phyloP scores from a whole-genome alignment of 768 basidiomycete genomes.

The Podaxis sp. region DNA sequence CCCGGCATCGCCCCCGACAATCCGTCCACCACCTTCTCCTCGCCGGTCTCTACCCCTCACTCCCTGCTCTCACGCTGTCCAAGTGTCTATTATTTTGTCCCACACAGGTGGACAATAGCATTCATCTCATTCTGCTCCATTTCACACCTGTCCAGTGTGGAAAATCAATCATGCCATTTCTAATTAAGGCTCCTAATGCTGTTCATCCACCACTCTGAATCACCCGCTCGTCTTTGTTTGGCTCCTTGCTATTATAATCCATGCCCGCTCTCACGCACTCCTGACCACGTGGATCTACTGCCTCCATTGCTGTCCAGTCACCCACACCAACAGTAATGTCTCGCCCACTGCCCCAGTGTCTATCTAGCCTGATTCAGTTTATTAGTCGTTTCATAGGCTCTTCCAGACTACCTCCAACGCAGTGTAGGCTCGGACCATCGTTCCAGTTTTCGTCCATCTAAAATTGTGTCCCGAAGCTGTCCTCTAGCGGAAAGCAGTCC shows the following conservation, averaged over 20 bases:
- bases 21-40: background rate
- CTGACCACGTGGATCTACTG: background rate
- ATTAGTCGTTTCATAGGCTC: background rate
- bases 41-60: background rate
- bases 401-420: background rate
- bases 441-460: background rate
- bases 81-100: background rate
- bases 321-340: background rate
- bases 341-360: background rate
- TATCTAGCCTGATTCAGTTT: background rate
- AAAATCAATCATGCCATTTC: conserved; percentile 9
- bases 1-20: background rate
- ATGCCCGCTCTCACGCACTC: background rate
- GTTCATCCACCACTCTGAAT: conserved; percentile 8
- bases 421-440: background rate
- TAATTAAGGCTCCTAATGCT: conserved; percentile 6
- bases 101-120: background rate
- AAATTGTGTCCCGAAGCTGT: background rate
- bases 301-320: conserved; percentile 9
- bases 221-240: background rate
- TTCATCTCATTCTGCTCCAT: background rate
- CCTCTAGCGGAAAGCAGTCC: background rate
- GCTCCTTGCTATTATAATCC: background rate
- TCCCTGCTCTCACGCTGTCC: background rate
- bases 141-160: conserved; percentile 5